Base-by-base conservation (phyloP, 2,329 filamentous ascomycete species). In the Botrytis fabae region DNA sequence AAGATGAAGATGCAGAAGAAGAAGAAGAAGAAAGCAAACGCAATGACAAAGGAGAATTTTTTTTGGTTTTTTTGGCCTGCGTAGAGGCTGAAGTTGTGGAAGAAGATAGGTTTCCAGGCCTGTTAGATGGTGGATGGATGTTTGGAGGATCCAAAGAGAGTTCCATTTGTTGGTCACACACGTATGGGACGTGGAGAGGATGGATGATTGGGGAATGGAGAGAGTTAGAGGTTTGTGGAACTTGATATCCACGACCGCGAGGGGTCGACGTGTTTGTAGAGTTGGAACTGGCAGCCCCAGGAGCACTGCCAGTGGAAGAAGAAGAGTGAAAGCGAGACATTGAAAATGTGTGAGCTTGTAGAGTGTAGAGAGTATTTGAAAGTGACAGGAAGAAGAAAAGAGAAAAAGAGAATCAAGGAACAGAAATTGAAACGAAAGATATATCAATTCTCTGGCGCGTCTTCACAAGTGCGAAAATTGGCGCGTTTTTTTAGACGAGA, bases 201-300 rank as follows among this genome's bases (percentile, higher is more conserved):
- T n/a, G 65, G 65, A 57, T 9, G 22, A 28, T 2, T 28, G 25
- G 51, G 64, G 64, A 16, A 28, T 22, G 46, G 46, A 54, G 64
- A 40, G 18, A 54, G 35, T 35, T 22, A 54, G 46, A 68, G 48
- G 35, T 57, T 68, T 68, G 48, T 68, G 65, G 65, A 68, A 68
- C 65, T 68, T 68, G 65, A 68, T 68, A 68, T 57, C 65, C 65
- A 68, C 35, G 65, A 68, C 65, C 65, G 48, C 65, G 48, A 20
- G 40, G 65, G 65, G 65, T 48, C 65, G 65, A 57, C 35, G 5
- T 68, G 48, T 57, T 57, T 18, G 65, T 68, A 57, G 48, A 42
- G 35, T 68, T 68, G 35, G 35, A 57, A 54, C 65, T 57, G 35
- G 48, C 48, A 68, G 65, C 48, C 25, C 65, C 65, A 68, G 65